phyloP scores from a whole-genome alignment of 1,284 basidiomycete genomes.

The Schizophyllum amplum region DNA sequence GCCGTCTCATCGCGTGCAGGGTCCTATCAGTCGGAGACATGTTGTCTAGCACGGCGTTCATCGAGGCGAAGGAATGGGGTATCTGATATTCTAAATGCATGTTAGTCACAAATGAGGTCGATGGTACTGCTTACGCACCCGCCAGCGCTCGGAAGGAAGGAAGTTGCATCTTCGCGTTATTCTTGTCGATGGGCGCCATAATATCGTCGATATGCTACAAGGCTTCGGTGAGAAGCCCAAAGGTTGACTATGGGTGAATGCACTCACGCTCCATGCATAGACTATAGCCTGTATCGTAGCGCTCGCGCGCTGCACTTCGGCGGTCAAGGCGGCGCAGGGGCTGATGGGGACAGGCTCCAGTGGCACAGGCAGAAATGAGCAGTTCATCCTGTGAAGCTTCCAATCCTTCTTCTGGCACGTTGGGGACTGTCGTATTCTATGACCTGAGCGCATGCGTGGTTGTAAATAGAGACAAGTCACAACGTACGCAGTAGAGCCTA shows the following conservation, averaged over 20 bases:
- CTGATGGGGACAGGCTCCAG: neutral
- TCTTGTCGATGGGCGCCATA: neutral
- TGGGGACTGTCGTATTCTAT: conserved; percentile 4
- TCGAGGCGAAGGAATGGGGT: neutral
- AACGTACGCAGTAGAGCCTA: conserved; percentile 10
- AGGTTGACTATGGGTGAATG: neutral
- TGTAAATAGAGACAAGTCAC: conserved; percentile 1
- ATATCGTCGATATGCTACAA: neutral
- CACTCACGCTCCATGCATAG: neutral
- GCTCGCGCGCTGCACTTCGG: neutral
- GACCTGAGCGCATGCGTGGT: conserved; percentile 2
- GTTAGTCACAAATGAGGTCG: neutral
- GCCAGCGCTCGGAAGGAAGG: neutral
- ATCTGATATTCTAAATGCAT: no score
- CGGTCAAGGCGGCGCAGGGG: neutral
- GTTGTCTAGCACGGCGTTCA: neutral
- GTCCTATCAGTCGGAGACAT: neutral
- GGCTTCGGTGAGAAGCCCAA: neutral
- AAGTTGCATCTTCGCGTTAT: neutral
- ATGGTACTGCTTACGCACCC: neutral
- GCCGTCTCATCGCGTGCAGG: neutral
- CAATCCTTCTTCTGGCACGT: conserved; percentile 10
- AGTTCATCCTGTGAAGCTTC: conserved; percentile 11
- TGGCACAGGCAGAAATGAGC: conserved; percentile 7
- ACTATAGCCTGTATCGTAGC: neutral